Evolutionary conservation across 2,329 filamentous ascomycete genomes (phyloP).

Genomic region (Stylonectria norvegica): DNA sequence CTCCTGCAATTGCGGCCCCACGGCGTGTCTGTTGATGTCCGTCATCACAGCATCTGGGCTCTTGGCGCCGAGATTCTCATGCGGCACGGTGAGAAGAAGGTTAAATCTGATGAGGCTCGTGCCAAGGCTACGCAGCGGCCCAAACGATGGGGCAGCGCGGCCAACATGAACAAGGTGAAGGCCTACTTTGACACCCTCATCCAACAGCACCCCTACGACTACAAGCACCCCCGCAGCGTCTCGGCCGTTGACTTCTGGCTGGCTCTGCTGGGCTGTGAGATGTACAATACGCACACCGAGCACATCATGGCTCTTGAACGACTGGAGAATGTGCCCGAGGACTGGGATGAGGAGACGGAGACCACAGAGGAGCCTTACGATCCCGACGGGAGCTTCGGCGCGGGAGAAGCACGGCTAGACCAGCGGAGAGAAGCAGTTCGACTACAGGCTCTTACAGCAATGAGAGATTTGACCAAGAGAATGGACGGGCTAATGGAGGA

Average conservation of each 20-base stretch:
- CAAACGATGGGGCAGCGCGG: slow-evolving; percentile 41
- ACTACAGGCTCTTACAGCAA: slow-evolving; percentile 52
- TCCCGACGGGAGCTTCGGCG: slow-evolving; percentile 19
- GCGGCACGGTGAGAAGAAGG: slow-evolving; percentile 47
- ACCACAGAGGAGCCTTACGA: slow-evolving; percentile 11
- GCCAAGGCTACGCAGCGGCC: neutral
- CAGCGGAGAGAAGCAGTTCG: slow-evolving; percentile 40
- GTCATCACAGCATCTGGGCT: slow-evolving; percentile 70
- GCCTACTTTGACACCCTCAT: slow-evolving; percentile 76
- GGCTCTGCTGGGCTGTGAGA: slow-evolving; percentile 75
- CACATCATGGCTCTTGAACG: slow-evolving; percentile 43
- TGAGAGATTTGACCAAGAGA: slow-evolving; percentile 60
- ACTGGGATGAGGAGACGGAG: slow-evolving; percentile 29
- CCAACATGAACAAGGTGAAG: slow-evolving; percentile 44
- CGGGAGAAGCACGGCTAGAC: slow-evolving; percentile 19
- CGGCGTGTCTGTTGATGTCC: slow-evolving; percentile 58
- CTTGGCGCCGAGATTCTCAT: slow-evolving; percentile 82
- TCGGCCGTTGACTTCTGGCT: slow-evolving; percentile 77
- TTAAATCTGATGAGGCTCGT: slow-evolving; percentile 1
- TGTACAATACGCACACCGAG: slow-evolving; percentile 69
- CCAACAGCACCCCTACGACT: slow-evolving; percentile 69
- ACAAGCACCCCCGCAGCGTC: slow-evolving; percentile 53
- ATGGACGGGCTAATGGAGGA: slow-evolving; percentile 70
- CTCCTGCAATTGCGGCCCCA: slow-evolving; percentile 55
- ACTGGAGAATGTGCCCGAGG: slow-evolving; percentile 28